Percentiles rank a stretch among this genome's conserved stretches.
Conservation (phyloP, 78 protist species). For the Cavenderia fasciculata region DNA sequence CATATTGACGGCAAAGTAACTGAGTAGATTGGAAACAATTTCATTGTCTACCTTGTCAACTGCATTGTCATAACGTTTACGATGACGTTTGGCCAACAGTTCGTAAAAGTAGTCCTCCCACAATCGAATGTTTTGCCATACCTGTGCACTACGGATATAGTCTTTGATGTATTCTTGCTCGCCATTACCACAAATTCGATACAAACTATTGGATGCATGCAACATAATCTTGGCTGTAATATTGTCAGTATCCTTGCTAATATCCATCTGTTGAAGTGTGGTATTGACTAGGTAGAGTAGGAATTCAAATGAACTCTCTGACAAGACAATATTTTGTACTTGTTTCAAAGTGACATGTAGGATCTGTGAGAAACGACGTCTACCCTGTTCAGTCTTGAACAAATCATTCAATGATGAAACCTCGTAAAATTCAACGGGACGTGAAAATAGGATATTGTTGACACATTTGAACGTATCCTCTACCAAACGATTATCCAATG, state of each 20-base stretch:
- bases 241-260: not conserved
- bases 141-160: not conserved
- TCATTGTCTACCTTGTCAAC: conserved; percentile 27
- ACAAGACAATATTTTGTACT: conserved; percentile 13
- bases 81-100: conserved; percentile 17
- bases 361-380: conserved; percentile 50
- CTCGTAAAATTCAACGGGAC: conserved; percentile 44
- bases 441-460: conserved; percentile 4
- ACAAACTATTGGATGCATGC: conserved; percentile 1
- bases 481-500: conserved; percentile 18
- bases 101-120: conserved; percentile 52
- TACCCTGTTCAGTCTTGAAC: conserved; percentile 39
- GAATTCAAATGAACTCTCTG: conserved; percentile 31
- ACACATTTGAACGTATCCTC: conserved; percentile 15
- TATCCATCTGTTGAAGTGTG: conserved; percentile 46
- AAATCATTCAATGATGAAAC: conserved; percentile 20
- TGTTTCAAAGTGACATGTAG: conserved; percentile 23
- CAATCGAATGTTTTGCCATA: conserved; percentile 7
- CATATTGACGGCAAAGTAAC: conserved; percentile 53
- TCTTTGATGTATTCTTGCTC: conserved; percentile 28
- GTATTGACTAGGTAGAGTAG: conserved; percentile 12
- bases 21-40: conserved; percentile 29
- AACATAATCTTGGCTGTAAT: conserved; percentile 35
- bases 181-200: not conserved
- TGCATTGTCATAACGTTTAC: conserved; percentile 1